A percentile compares a stretch with the other conserved stretches of the same genome.
Conservation (phyloP, 2,329 filamentous ascomycete genomes). For the Endoconidiophora polonica region DNA sequence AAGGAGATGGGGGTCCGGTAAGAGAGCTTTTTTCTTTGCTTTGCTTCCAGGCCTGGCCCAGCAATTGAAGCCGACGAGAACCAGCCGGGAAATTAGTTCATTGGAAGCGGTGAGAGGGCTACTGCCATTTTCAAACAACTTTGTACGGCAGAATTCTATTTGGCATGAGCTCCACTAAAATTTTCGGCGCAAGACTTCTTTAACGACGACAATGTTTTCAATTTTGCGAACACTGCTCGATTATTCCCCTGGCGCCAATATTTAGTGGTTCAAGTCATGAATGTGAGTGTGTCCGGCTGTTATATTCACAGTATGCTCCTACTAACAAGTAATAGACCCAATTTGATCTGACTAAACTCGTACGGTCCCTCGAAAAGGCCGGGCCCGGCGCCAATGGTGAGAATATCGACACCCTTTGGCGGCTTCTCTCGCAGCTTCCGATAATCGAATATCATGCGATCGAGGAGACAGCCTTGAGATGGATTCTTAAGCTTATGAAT, state of each 20-base stretch:
- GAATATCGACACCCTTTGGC: conserved; percentile 34
- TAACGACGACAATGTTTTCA: background rate
- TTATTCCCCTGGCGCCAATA: background rate
- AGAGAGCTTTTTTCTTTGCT: conserved; percentile 8
- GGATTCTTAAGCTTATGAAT: conserved; percentile 47
- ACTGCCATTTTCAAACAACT: conserved; percentile 16
- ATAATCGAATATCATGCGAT: conserved; percentile 31
- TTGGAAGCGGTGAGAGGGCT: conserved; percentile 28
- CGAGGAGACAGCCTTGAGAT: conserved; percentile 42
- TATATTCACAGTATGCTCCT: background rate
- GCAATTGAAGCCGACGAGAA: conserved; percentile 18
- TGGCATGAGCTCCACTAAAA: conserved; percentile 12
- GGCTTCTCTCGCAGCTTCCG: conserved; percentile 26
- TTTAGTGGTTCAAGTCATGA: conserved; percentile 1
- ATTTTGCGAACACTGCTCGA: conserved; percentile 12
- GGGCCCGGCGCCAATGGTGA: conserved; percentile 27
- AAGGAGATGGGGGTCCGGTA: conserved; percentile 1
- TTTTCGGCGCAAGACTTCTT: conserved; percentile 9
- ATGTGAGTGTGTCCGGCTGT: background rate
- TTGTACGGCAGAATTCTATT: conserved; percentile 27
- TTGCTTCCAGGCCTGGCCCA: background rate
- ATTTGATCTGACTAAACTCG: conserved; percentile 31
- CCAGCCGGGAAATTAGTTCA: conserved; percentile 22
- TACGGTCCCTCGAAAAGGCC: conserved; percentile 38
- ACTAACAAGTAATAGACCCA: conserved; percentile 18